Conservation (phyloP, 2,329 filamentous ascomycete species). For the Sordariomycetes sp. region DNA sequence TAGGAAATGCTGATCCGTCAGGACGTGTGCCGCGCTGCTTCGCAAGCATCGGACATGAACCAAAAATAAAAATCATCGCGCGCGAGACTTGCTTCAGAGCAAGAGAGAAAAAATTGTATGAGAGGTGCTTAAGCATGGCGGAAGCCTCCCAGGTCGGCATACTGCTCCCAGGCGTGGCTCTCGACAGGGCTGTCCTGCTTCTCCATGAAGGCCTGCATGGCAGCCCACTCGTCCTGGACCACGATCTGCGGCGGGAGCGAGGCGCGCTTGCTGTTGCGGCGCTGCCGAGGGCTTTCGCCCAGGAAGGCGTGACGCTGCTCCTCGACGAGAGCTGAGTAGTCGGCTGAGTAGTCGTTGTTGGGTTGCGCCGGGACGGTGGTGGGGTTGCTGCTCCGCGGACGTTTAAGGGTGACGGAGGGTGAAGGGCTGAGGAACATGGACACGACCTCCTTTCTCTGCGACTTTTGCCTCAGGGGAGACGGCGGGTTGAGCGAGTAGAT, state of each 20-base stretch:
- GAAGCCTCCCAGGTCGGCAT: constrained; percentile 35
- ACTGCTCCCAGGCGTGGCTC: constrained; percentile 34
- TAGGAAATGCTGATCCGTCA: no score
- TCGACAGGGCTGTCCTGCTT: constrained; percentile 12
- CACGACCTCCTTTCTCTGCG: neutral
- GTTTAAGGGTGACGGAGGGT: neutral
- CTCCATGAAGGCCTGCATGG: constrained; percentile 26
- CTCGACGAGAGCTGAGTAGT: neutral
- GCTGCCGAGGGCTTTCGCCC: no score
- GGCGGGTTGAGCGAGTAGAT: neutral
- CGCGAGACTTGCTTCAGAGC: no score
- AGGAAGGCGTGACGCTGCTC: neutral
- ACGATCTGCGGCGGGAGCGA: neutral
- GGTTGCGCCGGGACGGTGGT: neutral
- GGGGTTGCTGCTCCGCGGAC: neutral
- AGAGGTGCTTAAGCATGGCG: no score
- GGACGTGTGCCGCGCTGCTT: no score
- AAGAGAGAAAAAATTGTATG: neutral
- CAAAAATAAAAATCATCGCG: no score
- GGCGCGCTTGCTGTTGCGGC: neutral
- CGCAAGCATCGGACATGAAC: no score
- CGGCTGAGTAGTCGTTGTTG: neutral
- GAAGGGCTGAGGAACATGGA: neutral
- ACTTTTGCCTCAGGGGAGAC: neutral
- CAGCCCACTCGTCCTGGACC: constrained; percentile 21